A percentile compares a stretch with the other conserved stretches of the same genome.
Conservation (phyloP, 306 rosid genomes). For the Cotoneaster glaucophyllus region DNA sequence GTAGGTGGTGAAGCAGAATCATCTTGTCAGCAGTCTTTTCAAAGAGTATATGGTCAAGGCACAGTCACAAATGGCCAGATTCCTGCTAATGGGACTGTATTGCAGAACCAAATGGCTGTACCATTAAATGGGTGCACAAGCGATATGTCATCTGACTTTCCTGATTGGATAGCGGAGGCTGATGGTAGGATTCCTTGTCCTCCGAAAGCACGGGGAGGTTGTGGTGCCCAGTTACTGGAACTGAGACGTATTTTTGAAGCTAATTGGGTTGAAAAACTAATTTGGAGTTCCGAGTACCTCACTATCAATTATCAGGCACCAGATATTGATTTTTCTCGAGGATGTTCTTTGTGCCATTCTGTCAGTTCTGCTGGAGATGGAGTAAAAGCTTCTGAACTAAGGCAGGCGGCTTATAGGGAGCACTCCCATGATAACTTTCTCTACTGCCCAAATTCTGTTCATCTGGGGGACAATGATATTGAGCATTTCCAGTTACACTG, state of each 20-base stretch:
- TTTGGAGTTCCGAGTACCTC: slow-evolving; percentile 33
- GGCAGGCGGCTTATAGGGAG: slow-evolving; percentile 49
- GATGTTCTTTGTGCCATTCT: slow-evolving; percentile 34
- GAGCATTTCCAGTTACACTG: slow-evolving; percentile 60
- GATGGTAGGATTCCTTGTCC: slow-evolving; percentile 53
- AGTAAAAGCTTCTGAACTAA: slow-evolving; percentile 22
- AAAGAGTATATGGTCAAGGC: slow-evolving; percentile 15
- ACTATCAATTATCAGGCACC: slow-evolving; percentile 36
- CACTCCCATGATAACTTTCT: slow-evolving; percentile 40
- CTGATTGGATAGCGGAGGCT: slow-evolving; percentile 40
- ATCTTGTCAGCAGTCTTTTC: slow-evolving; percentile 24
- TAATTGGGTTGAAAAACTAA: slow-evolving; percentile 43
- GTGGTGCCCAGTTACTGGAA: slow-evolving; percentile 37
- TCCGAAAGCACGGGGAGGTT: slow-evolving; percentile 50
- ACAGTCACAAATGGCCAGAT: slow-evolving; percentile 5
- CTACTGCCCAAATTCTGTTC: slow-evolving; percentile 48
- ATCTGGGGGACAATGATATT: slow-evolving; percentile 27
- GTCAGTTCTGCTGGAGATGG: slow-evolving; percentile 18
- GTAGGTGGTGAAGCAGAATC: slow-evolving; percentile 32
- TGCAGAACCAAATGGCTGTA: slow-evolving; percentile 24
- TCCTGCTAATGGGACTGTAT: slow-evolving; percentile 15
- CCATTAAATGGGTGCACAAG: slow-evolving; percentile 12
- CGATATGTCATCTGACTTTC: slow-evolving; percentile 13
- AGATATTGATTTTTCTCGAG: slow-evolving; percentile 29
- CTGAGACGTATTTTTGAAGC: slow-evolving; percentile 44